Evolutionary conservation across 495 filamentous ascomycete species (phyloP), one percentile per base, ranked within the genome.

Genomic region (Corynascus novoguineensis): DNA sequence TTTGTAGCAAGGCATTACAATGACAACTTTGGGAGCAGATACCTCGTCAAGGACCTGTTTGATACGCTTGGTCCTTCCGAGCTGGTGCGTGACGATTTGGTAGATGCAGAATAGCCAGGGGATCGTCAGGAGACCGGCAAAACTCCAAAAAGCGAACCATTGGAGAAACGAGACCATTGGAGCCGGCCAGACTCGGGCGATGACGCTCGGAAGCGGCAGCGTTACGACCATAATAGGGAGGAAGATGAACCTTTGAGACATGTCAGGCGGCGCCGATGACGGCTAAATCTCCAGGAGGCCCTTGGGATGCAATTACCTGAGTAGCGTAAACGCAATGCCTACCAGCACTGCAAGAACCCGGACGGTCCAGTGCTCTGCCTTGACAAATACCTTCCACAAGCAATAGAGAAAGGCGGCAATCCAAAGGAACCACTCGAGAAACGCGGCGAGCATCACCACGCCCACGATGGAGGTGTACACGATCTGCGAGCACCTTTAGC

Each of bases 111-210:
- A 88, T 4, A 96, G 79, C 91, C 92, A 97, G 2, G 93, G 93
- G 8, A 96, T 77, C 1, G 86, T 87, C 31, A 98, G 73, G 12
- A 97, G 81, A 49, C 78, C 83, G 0, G 92, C 84, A 63, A 98
- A 98, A n/a, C 88, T 81, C 84, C 88, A 96, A 66, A 98, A 97
- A 4, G 91, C 92, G 61, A 97, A 97, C 90, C 90, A 95, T 67
- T 97, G 93, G 17, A 97, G 79, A 46, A 87, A 75, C 19, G 59
- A 67, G 37, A 91, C 85, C 75, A 93, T 78, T 2, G 58, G 24
- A 6, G 63, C 24, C 1, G 93, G 92, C 70, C 92, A 91, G 57
- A 87, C 76, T 53, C 80, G 71, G 0, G 82, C 84, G 44, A 96
- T 75, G 57, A 83, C 77, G 11, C 78, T 63, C 7, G 93, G 93